phyloP scores from a whole-genome alignment of 495 filamentous ascomycete species.

The Penicilliopsis zonata region DNA sequence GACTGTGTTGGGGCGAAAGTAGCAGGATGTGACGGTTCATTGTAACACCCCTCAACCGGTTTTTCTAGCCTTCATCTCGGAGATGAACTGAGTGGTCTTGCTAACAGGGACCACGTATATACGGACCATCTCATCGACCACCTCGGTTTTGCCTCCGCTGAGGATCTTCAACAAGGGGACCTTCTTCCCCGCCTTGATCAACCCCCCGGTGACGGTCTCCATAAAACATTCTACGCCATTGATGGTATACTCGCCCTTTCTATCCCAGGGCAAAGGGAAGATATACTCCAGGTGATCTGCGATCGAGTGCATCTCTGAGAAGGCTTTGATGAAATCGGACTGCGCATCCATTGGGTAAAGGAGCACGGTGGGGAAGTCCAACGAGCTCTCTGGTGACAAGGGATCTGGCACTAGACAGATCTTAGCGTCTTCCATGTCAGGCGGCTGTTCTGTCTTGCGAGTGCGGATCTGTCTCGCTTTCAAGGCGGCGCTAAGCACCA shows the following conservation, averaged over 20 bases:
- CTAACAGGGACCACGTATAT: slow-evolving; percentile 66
- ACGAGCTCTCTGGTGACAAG: slow-evolving; percentile 51
- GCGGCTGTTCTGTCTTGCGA: slow-evolving; percentile 53
- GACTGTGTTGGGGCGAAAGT: no score
- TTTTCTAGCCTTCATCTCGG: slow-evolving; percentile 67
- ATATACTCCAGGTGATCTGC: slow-evolving; percentile 68
- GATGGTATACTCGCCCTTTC: slow-evolving; percentile 47
- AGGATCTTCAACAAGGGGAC: slow-evolving; percentile 62
- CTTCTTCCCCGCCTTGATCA: slow-evolving; percentile 87
- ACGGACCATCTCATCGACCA: slow-evolving; percentile 75
- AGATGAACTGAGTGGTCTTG: slow-evolving; percentile 60
- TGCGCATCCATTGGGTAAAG: slow-evolving; percentile 72
- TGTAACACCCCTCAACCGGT: no score
- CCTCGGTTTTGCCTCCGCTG: slow-evolving; percentile 63
- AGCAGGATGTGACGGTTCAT: no score
- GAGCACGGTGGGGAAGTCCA: slow-evolving; percentile 69
- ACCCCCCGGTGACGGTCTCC: slow-evolving; percentile 66
- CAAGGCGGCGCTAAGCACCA: slow-evolving; percentile 58
- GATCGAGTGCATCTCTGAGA: slow-evolving; percentile 59
- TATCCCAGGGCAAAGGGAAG: slow-evolving; percentile 78
- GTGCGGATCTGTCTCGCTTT: slow-evolving; percentile 57
- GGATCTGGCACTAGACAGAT: slow-evolving; percentile 60
- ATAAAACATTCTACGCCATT: slow-evolving; percentile 74
- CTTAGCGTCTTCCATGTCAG: slow-evolving; percentile 71
- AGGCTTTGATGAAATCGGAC: slow-evolving; percentile 80